A percentile compares a stretch with the other conserved stretches of the same genome.
Conservation (phyloP, 2,329 filamentous ascomycete genomes). For the Neopestalotiopsis rosae region DNA sequence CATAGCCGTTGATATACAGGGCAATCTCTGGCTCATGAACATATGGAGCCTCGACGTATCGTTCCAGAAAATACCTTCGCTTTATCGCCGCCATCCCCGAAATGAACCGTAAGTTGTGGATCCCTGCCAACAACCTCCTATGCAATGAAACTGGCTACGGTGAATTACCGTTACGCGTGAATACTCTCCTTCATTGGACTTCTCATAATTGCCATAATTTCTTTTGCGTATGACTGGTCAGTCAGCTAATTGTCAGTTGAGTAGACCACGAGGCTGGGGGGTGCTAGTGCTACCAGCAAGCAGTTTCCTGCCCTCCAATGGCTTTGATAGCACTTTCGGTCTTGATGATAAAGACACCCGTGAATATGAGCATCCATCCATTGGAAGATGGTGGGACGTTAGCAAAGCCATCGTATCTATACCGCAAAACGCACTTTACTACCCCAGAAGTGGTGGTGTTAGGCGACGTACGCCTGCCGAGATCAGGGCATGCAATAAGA, state of each 20-base stretch:
- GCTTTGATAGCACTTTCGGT: conserved; percentile 37
- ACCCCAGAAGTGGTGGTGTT: conserved; percentile 31
- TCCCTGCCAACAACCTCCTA: conserved; percentile 22
- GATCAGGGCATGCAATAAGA: neutral
- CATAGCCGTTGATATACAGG: conserved; percentile 56
- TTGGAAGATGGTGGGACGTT: conserved; percentile 34
- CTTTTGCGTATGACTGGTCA: too few relatives aligned
- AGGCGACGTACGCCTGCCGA: neutral
- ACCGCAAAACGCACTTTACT: conserved; percentile 29
- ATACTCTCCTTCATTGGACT: too few relatives aligned
- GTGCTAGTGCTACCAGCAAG: conserved; percentile 50
- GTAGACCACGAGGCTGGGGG: conserved; percentile 50
- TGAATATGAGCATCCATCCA: conserved; percentile 21
- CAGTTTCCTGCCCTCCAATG: conserved; percentile 43
- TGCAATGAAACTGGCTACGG: too few relatives aligned
- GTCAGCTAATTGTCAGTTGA: neutral
- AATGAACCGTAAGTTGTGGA: conserved; percentile 23
- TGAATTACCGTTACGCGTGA: too few relatives aligned
- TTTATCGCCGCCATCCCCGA: conserved; percentile 21
- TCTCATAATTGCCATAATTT: too few relatives aligned
- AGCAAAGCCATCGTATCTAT: conserved; percentile 26
- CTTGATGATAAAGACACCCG: conserved; percentile 29
- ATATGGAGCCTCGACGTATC: conserved; percentile 50
- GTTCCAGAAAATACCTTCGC: conserved; percentile 22
- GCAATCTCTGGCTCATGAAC: conserved; percentile 53